A percentile compares a stretch with the other conserved stretches of the same genome.
Evolutionary conservation across 345 rosid genomes (phyloP).

Genomic region (Aegle marmelos): DNA sequence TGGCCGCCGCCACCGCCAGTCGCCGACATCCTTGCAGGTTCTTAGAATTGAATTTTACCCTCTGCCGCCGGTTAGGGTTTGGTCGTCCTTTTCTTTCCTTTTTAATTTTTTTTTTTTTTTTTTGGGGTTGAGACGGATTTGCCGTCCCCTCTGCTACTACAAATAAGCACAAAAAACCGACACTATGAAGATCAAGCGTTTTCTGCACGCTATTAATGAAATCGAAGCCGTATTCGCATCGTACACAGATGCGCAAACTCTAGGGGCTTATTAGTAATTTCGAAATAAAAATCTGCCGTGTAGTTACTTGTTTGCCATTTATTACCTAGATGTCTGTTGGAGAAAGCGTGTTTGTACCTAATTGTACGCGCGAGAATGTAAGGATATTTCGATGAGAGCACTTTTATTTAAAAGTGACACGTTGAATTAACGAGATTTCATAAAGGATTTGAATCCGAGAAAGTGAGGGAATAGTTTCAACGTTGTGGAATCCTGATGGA

Average conservation of each 20-base stretch:
- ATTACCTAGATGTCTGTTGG: background rate
- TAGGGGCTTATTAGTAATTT: background rate
- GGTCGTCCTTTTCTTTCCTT: too few relatives aligned
- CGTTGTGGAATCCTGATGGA: background rate
- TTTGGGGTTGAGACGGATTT: too few relatives aligned
- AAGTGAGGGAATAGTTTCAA: background rate
- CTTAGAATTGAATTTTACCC: background rate
- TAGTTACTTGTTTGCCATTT: background rate
- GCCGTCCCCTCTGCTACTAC: background rate
- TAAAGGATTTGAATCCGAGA: slow-evolving; percentile 23
- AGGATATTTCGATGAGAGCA: background rate
- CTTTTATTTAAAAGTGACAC: background rate
- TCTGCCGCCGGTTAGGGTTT: background rate
- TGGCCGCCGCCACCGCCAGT: slow-evolving; percentile 31
- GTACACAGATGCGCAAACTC: background rate
- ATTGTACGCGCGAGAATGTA: background rate
- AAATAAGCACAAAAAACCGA: background rate
- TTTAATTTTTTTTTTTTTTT: too few relatives aligned
- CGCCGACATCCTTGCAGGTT: slow-evolving; percentile 38
- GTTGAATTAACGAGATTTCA: slow-evolving; percentile 24
- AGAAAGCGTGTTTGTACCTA: background rate
- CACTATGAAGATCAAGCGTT: slow-evolving; percentile 16
- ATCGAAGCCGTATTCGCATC: slow-evolving; percentile 2
- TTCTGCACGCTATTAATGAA: slow-evolving; percentile 23
- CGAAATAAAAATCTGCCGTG: accelerated